Evolutionary conservation across 1,139 yeast species (phyloP).

Genomic region (Suhomyces panamericanus): DNA sequence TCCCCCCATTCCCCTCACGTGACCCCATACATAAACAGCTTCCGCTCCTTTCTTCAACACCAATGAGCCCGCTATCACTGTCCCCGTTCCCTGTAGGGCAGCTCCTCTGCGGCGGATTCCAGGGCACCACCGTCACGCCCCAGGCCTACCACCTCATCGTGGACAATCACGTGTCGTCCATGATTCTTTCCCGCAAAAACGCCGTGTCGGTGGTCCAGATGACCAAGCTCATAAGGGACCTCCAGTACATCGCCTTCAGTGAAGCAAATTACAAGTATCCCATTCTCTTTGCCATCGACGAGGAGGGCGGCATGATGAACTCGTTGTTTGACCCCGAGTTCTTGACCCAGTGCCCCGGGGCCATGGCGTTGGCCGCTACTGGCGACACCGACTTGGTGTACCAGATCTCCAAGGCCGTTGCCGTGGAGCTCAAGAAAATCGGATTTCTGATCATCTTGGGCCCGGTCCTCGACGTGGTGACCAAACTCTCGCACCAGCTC

Average conservation of each 20-base stretch:
- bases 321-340: constrained; percentile 54
- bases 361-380: constrained; percentile 65
- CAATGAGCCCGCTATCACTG: constrained; percentile 12
- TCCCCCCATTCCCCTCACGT: not conserved
- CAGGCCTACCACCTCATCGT: constrained; percentile 58
- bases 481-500: constrained; percentile 56
- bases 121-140: constrained; percentile 56
- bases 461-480: constrained; percentile 64
- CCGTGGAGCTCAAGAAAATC: constrained; percentile 51
- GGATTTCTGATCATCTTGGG: constrained; percentile 63
- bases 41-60: not conserved
- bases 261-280: constrained; percentile 57
- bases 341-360: constrained; percentile 63
- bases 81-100: constrained; percentile 43
- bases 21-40: not conserved
- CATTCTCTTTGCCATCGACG: constrained; percentile 40
- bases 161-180: constrained; percentile 55
- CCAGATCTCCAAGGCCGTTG: constrained; percentile 57
- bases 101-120: constrained; percentile 63
- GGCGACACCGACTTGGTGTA: constrained; percentile 52
- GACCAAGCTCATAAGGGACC: constrained; percentile 49
- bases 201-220: constrained; percentile 53
- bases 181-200: constrained; percentile 58
- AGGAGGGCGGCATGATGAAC: constrained; percentile 51
- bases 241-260: constrained; percentile 55